Evolutionary conservation across 257 asterid species (phyloP).

Genomic region (Forsythia suspensa): DNA sequence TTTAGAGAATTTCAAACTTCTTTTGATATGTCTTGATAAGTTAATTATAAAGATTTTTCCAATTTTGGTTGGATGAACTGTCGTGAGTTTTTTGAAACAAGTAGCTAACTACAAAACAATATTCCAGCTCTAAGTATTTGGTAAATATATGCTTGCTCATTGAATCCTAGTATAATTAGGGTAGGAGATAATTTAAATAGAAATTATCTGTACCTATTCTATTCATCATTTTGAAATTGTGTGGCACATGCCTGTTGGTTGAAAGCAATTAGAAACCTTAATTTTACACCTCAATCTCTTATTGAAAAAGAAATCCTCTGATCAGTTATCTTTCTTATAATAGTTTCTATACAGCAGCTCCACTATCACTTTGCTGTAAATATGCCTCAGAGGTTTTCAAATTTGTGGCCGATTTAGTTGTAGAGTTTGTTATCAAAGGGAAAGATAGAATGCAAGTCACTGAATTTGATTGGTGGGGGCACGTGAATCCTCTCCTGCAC

Average conservation of each 20-base stretch:
- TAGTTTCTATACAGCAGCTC: slow-evolving; percentile 86
- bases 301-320: slow-evolving; percentile 14
- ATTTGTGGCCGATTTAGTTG: slow-evolving; percentile 36
- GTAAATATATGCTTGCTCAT: too few species aligned
- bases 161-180: too few species aligned
- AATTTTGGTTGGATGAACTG: not conserved
- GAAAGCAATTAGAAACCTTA: not conserved
- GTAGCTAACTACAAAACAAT: not conserved
- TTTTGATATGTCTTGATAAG: not conserved
- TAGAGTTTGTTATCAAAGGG: slow-evolving; percentile 63
- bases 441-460: slow-evolving; percentile 51
- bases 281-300: not conserved
- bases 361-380: slow-evolving; percentile 78
- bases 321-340: slow-evolving; percentile 30
- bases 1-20: not conserved
- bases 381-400: slow-evolving; percentile 56
- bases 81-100: slow-evolving; percentile 4
- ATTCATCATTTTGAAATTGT: not conserved
- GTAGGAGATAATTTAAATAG: not conserved
- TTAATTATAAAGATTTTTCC: not conserved
- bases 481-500: slow-evolving; percentile 55
- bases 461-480: slow-evolving; percentile 50
- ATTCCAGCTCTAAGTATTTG: too few species aligned
- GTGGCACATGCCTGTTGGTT: slow-evolving; percentile 2
- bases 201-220: not conserved